Base-by-base conservation (phyloP, 202 grass and related monocot species). In the Musa balbisiana region DNA sequence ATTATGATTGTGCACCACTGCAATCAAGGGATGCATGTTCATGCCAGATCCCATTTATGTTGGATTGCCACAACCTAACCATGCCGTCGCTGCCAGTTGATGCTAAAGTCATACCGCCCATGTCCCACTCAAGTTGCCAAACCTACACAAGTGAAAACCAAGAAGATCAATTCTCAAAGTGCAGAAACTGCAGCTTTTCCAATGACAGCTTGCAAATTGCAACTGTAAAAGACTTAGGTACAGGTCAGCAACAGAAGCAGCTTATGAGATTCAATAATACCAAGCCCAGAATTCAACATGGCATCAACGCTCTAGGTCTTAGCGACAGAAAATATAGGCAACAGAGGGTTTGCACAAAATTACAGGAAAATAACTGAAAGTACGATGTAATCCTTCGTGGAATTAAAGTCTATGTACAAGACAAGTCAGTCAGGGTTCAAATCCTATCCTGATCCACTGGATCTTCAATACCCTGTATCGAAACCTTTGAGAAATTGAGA, bases 51-150 rank as follows among this genome's bases (percentile, higher is more conserved):
- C 94, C 91, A 76, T 98, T 89, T 72, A 98, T 76, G 69, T 98
- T 98, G 14, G 87, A 85, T 62, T 98, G 91, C 91, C 91, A 92
- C 64, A 98, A 81, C 79, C 85, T 90, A 55, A 94, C 85, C 87
- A 89, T 90, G 55, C 89, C 85, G 22, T 98, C 87, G 23, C 64
- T 78, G 79, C 95, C 91, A 0, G 91, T 94, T 25, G 95, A 98
- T 64, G 95, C 95, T 10, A 94, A 85, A 23, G 95, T 99, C 95
- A 90, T 88, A 16, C 95, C 95, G 1, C 95, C 83, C 87, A 94
- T 92, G 80, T 99, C 89, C 95, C 95, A 90, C 64, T 94, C 91
- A 82, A 99, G 72, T 63, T 99, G 95, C 83, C 87, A 94, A 20
- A 99, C 89, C 95, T 98, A 72, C 54, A 62, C 19, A 29, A 17